Percentiles rank a stretch among this genome's conserved stretches.
Conservation (phyloP, 768 basidiomycete species). For the Tricholoma terreum region DNA sequence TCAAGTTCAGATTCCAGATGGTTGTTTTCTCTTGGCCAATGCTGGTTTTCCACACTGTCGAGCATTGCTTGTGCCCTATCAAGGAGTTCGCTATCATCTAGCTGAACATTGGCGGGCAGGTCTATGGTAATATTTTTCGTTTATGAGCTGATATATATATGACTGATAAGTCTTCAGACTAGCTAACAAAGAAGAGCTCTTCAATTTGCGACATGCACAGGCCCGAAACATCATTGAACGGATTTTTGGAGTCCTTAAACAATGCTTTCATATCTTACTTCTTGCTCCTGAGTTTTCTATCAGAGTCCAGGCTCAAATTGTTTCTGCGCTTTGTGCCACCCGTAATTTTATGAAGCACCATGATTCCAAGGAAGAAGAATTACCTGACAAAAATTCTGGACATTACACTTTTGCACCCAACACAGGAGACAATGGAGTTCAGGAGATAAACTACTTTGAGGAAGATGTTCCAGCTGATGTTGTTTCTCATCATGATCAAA, state of each 20-base stretch:
- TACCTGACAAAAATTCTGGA: no score
- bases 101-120: constrained; percentile 11
- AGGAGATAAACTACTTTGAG: no score
- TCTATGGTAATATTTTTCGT: constrained; percentile 8
- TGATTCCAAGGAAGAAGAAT: constrained; percentile 26
- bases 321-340: constrained; percentile 21
- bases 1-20: constrained; percentile 25
- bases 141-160: no score
- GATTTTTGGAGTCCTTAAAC: constrained; percentile 34
- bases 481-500: no score
- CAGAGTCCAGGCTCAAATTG: constrained; percentile 24
- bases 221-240: constrained; percentile 34
- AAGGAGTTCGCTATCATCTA: constrained; percentile 35
- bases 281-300: constrained; percentile 20
- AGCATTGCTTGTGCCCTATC: constrained; percentile 33
- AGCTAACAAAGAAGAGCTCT: constrained; percentile 29
- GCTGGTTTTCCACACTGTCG: constrained; percentile 32
- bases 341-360: constrained; percentile 27
- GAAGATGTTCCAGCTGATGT: no score
- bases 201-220: constrained; percentile 34
- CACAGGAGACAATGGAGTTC: no score
- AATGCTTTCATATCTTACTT: constrained; percentile 15
- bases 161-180: constrained; percentile 17
- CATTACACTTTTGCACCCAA: no score
- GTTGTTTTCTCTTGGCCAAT: constrained; percentile 33